Conservation (phyloP, 768 basidiomycete species). For the Lactifluus hygrophoroides region DNA sequence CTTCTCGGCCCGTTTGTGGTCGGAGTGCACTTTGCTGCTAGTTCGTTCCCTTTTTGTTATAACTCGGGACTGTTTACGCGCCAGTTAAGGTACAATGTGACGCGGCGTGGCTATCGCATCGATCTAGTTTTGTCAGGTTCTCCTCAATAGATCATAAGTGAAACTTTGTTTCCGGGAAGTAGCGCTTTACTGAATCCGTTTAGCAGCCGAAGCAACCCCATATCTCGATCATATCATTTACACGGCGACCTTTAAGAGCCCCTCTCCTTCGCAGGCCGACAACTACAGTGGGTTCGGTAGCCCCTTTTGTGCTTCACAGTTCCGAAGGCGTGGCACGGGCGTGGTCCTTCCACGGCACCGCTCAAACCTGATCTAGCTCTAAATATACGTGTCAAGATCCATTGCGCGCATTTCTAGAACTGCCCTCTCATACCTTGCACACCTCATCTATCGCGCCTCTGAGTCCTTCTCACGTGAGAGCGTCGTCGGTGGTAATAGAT, state of each 20-base stretch:
- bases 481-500: constrained; percentile 1
- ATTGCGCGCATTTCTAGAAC: not conserved
- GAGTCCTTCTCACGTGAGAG: not conserved
- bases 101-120: not conserved
- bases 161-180: constrained; percentile 15
- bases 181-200: constrained; percentile 18
- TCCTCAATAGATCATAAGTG: not conserved
- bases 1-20: not conserved
- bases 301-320: constrained; percentile 2
- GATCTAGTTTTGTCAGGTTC: constrained; percentile 1
- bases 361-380: not conserved
- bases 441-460: not conserved
- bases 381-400: constrained; percentile 3
- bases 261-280: constrained; percentile 4
- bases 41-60: not conserved
- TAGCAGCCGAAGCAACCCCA: constrained; percentile 14
- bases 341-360: constrained; percentile 3
- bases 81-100: not conserved
- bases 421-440: not conserved
- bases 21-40: not conserved
- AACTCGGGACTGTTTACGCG: not conserved
- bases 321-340: not conserved
- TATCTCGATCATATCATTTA: constrained; percentile 18
- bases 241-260: constrained; percentile 11
- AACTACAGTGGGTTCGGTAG: not conserved